A percentile compares a stretch with the other conserved stretches of the same genome.
Evolutionary conservation across 2,329 filamentous ascomycete species (phyloP).

Genomic region (Gremmenia infestans): DNA sequence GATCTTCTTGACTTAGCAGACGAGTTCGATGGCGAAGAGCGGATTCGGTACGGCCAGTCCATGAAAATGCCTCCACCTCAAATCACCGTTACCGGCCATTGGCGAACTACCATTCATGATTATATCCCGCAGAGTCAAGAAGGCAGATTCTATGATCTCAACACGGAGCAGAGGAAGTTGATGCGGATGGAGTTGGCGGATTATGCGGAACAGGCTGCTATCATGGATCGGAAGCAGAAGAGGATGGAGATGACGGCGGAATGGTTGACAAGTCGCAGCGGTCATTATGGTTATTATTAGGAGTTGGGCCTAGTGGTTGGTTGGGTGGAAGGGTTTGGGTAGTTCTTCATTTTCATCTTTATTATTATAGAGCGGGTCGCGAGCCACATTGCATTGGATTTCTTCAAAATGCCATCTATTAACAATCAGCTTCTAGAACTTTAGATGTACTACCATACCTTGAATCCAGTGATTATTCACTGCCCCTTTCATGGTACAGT

Average conservation of each 20-base stretch:
- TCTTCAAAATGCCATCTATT: too few relatives aligned
- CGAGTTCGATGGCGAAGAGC: constrained; percentile 22
- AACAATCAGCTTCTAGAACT: too few relatives aligned
- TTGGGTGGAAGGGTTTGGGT: too few relatives aligned
- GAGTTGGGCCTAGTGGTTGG: not conserved
- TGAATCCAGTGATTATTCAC: too few relatives aligned
- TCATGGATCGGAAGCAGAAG: not conserved
- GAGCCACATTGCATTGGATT: too few relatives aligned
- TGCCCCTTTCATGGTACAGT: too few relatives aligned
- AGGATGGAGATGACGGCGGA: constrained; percentile 2
- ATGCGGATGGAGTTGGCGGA: constrained; percentile 12
- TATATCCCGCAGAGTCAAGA: constrained; percentile 10
- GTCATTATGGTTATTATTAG: not conserved
- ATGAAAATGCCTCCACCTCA: not conserved
- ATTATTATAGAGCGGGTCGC: too few relatives aligned
- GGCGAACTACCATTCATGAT: constrained; percentile 12
- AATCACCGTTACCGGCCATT: constrained; percentile 13
- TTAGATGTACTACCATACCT: too few relatives aligned
- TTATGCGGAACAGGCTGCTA: constrained; percentile 8
- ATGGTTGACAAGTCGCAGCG: not conserved
- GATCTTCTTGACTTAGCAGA: constrained; percentile 2
- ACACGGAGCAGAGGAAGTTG: constrained; percentile 4
- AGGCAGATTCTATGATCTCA: constrained; percentile 1
- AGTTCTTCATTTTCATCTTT: too few relatives aligned
- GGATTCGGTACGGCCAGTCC: constrained; percentile 8